phyloP scores from a whole-genome alignment of 176 grass and related monocot species.

The Bolboschoenus planiculmis region DNA sequence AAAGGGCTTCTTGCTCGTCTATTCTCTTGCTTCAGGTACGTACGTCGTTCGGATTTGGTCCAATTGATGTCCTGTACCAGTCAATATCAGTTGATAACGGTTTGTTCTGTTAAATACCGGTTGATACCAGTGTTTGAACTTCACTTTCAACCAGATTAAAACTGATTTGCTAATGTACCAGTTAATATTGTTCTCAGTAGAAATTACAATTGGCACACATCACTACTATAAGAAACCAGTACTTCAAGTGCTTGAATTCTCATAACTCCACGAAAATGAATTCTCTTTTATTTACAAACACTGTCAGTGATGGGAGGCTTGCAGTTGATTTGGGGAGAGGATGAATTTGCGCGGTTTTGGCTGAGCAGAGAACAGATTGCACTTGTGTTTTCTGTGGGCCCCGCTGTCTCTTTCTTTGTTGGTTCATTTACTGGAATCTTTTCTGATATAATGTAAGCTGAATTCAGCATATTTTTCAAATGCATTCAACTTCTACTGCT shows the following conservation, averaged over 20 bases:
- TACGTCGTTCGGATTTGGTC: background rate
- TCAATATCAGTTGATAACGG: background rate
- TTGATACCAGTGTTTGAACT: background rate
- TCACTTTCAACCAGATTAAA: background rate
- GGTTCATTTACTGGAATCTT: conserved; percentile 59
- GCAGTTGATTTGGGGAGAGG: conserved; percentile 67
- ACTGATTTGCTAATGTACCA: background rate
- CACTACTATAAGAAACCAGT: background rate
- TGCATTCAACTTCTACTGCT: background rate
- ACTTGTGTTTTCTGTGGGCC: conserved; percentile 30
- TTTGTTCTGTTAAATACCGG: background rate
- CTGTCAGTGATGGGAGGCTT: conserved; percentile 59
- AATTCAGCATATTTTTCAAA: background rate
- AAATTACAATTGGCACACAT: background rate
- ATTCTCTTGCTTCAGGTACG: conserved; percentile 69
- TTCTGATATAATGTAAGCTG: conserved; percentile 67
- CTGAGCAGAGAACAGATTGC: conserved; percentile 60
- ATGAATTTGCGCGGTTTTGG: conserved; percentile 52
- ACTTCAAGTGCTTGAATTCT: background rate
- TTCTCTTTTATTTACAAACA: background rate
- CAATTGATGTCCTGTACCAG: background rate
- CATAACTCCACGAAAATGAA: background rate
- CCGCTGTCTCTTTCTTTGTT: conserved; percentile 36
- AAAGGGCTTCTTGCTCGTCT: conserved; percentile 60
- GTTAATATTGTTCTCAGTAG: background rate